Percentiles rank a stretch among this genome's conserved stretches.
Conservation (phyloP, 495 filamentous ascomycete genomes). For the Echria macrotheca region DNA sequence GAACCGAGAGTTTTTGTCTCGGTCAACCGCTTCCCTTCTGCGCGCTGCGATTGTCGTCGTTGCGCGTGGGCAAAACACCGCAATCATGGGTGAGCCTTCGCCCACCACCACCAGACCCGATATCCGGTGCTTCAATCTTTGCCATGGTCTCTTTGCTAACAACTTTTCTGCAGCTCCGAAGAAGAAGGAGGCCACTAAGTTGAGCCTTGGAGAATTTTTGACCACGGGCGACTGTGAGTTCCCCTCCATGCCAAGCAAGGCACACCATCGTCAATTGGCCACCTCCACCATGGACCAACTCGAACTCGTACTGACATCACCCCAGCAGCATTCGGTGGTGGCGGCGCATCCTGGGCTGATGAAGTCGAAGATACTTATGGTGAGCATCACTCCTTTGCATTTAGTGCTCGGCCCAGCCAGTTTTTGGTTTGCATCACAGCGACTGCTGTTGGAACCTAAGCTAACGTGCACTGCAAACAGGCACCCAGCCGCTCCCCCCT, state of each 20-base stretch:
- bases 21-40: slow-evolving; percentile 21
- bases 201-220: slow-evolving; percentile 90
- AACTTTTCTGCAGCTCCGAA: slow-evolving; percentile 69
- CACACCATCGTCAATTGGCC: slow-evolving; percentile 6
- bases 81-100: slow-evolving; percentile 78
- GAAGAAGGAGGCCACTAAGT: slow-evolving; percentile 79
- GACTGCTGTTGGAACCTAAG: not conserved
- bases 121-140: slow-evolving; percentile 1
- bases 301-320: slow-evolving; percentile 14
- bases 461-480: slow-evolving; percentile 13
- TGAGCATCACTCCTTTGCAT: slow-evolving; percentile 37
- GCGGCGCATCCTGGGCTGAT: slow-evolving; percentile 88
- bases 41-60: slow-evolving; percentile 42
- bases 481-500: slow-evolving; percentile 43
- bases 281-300: slow-evolving; percentile 2
- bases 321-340: slow-evolving; percentile 64
- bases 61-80: slow-evolving; percentile 47
- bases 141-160: slow-evolving; percentile 30
- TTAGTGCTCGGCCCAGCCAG: slow-evolving; percentile 1
- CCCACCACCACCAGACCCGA: slow-evolving; percentile 11
- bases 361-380: slow-evolving; percentile 86
- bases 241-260: slow-evolving; percentile 23
- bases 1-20: slow-evolving; percentile 5
- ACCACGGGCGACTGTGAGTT: slow-evolving; percentile 57
- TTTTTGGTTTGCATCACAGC: slow-evolving; percentile 1